Conservation (phyloP, 148 eudicot species). For the Nyssa sinensis region DNA sequence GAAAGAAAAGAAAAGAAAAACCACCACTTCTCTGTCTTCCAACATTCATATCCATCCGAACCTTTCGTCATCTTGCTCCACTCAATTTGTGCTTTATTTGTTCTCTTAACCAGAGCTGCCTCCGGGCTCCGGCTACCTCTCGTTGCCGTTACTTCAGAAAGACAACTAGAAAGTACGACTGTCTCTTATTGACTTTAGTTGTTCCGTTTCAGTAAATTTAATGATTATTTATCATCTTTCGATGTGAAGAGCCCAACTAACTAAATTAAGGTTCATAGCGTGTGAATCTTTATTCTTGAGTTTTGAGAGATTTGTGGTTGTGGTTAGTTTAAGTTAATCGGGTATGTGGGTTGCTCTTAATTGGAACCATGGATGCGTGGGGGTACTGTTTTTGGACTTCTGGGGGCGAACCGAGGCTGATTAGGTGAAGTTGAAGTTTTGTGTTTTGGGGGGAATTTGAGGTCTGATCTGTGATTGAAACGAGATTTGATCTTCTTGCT, state of each 20-base stretch:
- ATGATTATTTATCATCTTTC: not conserved
- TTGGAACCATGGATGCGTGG: conserved; percentile 30
- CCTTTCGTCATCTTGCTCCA: conserved; percentile 10
- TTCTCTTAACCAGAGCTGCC: not conserved
- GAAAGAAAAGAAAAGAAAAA: not conserved
- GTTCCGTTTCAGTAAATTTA: not conserved
- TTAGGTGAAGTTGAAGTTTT: conserved; percentile 10
- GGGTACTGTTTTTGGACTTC: conserved; percentile 35
- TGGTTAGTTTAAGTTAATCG: conserved; percentile 2
- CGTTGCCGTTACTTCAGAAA: not conserved
- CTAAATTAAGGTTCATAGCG: no score
- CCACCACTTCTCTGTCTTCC: not conserved
- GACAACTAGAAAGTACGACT: not conserved
- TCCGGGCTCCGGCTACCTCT: not conserved
- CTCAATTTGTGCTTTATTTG: conserved; percentile 3
- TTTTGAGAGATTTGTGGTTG: conserved; percentile 1
- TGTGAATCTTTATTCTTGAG: not conserved
- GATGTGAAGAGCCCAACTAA: not conserved
- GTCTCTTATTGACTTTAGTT: not conserved
- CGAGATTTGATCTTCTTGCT: not conserved
- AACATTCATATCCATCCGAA: conserved; percentile 5
- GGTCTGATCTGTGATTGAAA: not conserved
- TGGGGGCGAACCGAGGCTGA: conserved; percentile 29
- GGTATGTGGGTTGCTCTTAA: conserved; percentile 36
- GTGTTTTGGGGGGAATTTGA: not conserved